Evolutionary conservation across 345 rosid genomes (phyloP), one percentile per base, ranked within the genome.

Genomic region (Diplotaxis tenuifolia): DNA sequence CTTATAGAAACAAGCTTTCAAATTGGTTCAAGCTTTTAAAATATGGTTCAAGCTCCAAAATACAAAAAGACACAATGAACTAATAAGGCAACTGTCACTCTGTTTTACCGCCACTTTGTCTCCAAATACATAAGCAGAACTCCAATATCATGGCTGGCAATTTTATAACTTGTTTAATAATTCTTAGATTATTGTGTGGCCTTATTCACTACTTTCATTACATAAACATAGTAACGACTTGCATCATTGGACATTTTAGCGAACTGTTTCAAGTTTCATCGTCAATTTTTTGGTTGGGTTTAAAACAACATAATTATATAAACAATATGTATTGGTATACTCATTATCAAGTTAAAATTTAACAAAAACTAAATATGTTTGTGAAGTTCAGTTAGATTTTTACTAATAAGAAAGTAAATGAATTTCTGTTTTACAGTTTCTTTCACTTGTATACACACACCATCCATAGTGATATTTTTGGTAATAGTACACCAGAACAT

Each of bases 51-150:
- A 25, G 31, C 31, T 55, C 16, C 59, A 25, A 14, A 25, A 14
- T 56, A 14, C 61, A 56, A 56, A n/a, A 14, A 25, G 19, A 56
- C 18, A 56, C 59, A 56, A 56, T 56, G 34, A 25, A 52, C 21
- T 50, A 9, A 55, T 14, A 55, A 55, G 31, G 59, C 31, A 22
- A 11, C 11, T 56, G 18, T 56, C 19, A 56, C 59, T n/a, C n/a
- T 56, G 61, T 11, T 56, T 56, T 56, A 56, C 34, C 25, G 61
- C 34, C 61, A 14, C 9, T 23, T 55, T 56, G 61, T 56, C 61
- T 25, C 61, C 34, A 56, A 25, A 25, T 25, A 56, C 27, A 56
- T 25, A 14, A 56, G 25, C 32, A 19, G 34, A 56, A 55, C 32
- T 55, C 18, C 16, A 12, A 1, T 56, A 25, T 25, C 34, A 25